Conservation (phyloP, 208 protist genomes). For the Leishmania arabica region DNA sequence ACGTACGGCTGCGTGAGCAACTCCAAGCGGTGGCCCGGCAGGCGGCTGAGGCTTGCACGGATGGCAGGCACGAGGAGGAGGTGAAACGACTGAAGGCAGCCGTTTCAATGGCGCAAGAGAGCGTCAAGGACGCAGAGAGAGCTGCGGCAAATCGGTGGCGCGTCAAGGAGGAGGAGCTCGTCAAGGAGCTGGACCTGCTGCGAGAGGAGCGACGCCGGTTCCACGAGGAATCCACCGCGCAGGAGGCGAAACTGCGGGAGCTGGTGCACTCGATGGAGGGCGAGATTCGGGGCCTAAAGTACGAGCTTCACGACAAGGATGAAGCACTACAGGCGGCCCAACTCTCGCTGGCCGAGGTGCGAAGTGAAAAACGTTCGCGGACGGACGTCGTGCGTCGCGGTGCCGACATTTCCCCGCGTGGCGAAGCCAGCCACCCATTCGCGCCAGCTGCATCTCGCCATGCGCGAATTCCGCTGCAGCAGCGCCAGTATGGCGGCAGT, state of each 20-base stretch:
- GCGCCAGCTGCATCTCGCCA: not conserved
- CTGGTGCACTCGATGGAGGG: constrained; percentile 40
- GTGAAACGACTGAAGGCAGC: constrained; percentile 49
- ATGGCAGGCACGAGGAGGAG: constrained; percentile 58
- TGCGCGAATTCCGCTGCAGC: not conserved
- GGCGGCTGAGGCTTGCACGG: constrained; percentile 16
- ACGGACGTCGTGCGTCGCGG: not conserved
- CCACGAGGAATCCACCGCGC: constrained; percentile 20
- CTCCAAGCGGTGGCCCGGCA: constrained; percentile 43
- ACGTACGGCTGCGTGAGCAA: constrained; percentile 43
- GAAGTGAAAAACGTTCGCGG: not conserved
- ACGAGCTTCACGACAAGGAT: constrained; percentile 22
- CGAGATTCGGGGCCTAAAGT: constrained; percentile 28
- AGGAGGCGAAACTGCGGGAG: constrained; percentile 40
- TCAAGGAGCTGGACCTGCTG: constrained; percentile 57
- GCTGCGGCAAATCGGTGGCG: constrained; percentile 39
- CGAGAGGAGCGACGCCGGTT: constrained; percentile 51
- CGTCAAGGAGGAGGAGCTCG: constrained; percentile 63
- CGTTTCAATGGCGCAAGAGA: constrained; percentile 23
- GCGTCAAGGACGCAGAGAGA: constrained; percentile 19
- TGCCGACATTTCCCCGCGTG: too few relatives aligned
- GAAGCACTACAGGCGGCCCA: constrained; percentile 18
- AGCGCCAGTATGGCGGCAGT: not conserved
- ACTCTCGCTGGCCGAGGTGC: constrained; percentile 6
- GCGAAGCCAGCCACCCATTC: not conserved